Evolutionary conservation across 768 basidiomycete species (phyloP).

Genomic region (Suillus placidus): DNA sequence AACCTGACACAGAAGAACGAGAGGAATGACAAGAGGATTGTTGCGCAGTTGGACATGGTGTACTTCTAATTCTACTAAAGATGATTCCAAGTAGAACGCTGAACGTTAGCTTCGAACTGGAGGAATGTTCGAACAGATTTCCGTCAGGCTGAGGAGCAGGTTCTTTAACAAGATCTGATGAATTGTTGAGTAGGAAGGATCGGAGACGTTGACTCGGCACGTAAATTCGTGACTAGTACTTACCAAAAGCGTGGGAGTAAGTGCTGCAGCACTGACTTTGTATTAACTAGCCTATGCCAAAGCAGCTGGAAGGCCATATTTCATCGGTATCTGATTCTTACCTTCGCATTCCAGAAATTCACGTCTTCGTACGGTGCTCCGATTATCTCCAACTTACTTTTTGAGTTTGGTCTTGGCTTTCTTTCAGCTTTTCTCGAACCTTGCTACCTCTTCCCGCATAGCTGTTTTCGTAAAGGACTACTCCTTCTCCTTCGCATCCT

Average conservation of each 20-base stretch:
- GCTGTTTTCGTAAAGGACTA: background rate
- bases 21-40: background rate
- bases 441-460: background rate
- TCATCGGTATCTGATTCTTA: background rate
- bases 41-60: background rate
- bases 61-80: background rate
- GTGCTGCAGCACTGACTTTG: background rate
- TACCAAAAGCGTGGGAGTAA: slow-evolving; percentile 2
- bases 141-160: background rate
- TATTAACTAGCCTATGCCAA: too few relatives aligned
- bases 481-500: background rate
- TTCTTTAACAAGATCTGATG: background rate
- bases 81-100: background rate
- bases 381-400: background rate
- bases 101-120: background rate
- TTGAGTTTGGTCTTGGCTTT: slow-evolving; percentile 5
- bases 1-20: background rate
- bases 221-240: background rate
- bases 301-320: background rate
- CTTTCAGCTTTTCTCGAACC: slow-evolving; percentile 7
- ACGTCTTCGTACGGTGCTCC: background rate
- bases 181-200: background rate
- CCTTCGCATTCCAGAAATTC: slow-evolving; percentile 5
- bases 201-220: background rate
- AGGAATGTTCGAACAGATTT: background rate